These are phyloP conservation scores for Mycosphaerella arachidis DNA, from an alignment of 2,329 filamentous ascomycete species.

Conservation along the genomic window DNA sequence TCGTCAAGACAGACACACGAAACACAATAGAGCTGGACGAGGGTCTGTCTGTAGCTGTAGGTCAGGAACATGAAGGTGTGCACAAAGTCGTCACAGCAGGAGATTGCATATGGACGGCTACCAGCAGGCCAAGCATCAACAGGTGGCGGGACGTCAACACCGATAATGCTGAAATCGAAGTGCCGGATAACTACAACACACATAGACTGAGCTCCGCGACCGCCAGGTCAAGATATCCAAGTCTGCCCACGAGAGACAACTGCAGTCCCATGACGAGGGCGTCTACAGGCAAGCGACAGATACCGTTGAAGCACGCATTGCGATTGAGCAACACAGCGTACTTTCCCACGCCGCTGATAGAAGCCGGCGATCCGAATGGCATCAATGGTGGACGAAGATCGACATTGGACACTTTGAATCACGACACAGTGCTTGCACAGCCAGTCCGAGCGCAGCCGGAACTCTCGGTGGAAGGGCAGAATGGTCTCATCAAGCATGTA, in stretches of 20 bases:
- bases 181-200: constrained; percentile 44
- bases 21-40: constrained; percentile 74
- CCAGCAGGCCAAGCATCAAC: constrained; percentile 85
- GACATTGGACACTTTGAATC: constrained; percentile 40
- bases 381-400: constrained; percentile 47
- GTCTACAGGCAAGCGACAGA: constrained; percentile 52
- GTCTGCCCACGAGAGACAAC: constrained; percentile 25
- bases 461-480: constrained; percentile 76
- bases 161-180: constrained; percentile 61
- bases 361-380: constrained; percentile 30
- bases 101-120: constrained; percentile 84
- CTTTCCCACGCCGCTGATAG: constrained; percentile 54
- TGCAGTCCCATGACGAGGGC: not conserved
- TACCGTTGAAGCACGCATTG: constrained; percentile 73
- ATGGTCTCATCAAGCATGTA: constrained; percentile 88
- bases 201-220: constrained; percentile 54
- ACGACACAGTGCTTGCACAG: constrained; percentile 29
- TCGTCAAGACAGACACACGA: constrained; percentile 94
- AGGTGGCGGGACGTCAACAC: constrained; percentile 86
- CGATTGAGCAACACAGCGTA: constrained; percentile 78
- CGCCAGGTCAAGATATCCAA: constrained; percentile 39
- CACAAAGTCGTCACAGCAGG: constrained; percentile 60
- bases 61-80: constrained; percentile 84
- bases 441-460: constrained; percentile 45
- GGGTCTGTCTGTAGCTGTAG: constrained; percentile 82